Base-by-base conservation (phyloP, 2,329 filamentous ascomycete genomes). In the Pseudogymnoascus destructans region DNA sequence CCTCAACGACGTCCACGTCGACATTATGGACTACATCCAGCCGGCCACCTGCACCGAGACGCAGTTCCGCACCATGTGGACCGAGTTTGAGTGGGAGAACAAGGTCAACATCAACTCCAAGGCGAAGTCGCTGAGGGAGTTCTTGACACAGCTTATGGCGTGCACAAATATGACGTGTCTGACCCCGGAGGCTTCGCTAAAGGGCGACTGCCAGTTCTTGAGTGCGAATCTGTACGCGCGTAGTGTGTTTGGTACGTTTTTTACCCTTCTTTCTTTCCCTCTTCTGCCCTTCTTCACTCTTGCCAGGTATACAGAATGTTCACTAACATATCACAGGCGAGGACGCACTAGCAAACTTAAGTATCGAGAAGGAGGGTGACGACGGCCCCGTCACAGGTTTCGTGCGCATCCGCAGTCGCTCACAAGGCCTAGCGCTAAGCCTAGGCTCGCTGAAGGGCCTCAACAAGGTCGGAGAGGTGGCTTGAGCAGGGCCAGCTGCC, bases 61-160 rank as follows among this genome's bases (percentile, higher is more conserved):
- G 9, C 90, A 97, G 69, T 98, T 98, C 84, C 84, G 93, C 61
- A 95, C 89, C n/a, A 98, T 98, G 93, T 98, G 93, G 93, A 98
- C 93, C 35, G 93, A 98, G 70, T 98, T 98, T 65, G 93, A 98
- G 71, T 98, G 93, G 93, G 93, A 98, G 78, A 98, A 98, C 77
- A 98, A 98, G 81, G 92, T 98, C 73, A 98, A 98, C 75, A 97
- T 98, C 75, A 96, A 96, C 74, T 95, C 89, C 63, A 97, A 96
- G 78, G 89, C 89, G 64, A 95, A 92, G 77, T 86, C 82, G 25
- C 78, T 98, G 61, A 83, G 92, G 55, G 89, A 95, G 17, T 98
- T 98, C 81, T 75, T 98, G 63, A 86, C 89, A 65, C 86, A 95
- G 70, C 77, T 98, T 61, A 97, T 97, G 93, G 89, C 90, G 61